Conservation (phyloP, 225 moss, liverwort and hornwort species). For the Takakia lepidozioides region DNA sequence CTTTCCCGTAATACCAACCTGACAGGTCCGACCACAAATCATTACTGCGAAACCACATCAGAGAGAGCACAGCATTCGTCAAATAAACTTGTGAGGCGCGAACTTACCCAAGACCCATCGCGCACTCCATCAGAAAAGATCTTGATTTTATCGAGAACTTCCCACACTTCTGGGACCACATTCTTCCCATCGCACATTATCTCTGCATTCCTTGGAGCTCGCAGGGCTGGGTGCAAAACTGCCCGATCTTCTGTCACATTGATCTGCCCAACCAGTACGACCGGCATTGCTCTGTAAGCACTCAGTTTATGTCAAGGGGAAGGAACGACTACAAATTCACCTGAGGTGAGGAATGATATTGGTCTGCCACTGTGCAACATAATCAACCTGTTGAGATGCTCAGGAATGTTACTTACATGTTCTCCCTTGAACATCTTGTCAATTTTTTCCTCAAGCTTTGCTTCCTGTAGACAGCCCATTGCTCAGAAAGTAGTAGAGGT, state of each 20-base stretch:
- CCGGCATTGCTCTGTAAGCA: too few species aligned
- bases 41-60: too few species aligned
- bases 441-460: constrained; percentile 74
- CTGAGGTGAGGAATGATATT: too few species aligned
- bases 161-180: constrained; percentile 88
- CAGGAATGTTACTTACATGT: too few species aligned
- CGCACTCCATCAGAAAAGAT: constrained; percentile 82
- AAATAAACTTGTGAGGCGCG: not conserved
- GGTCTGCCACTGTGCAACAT: too few species aligned
- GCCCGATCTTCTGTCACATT: constrained; percentile 83
- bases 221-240: constrained; percentile 75
- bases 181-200: constrained; percentile 78
- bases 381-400: too few species aligned
- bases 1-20: constrained; percentile 87
- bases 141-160: constrained; percentile 83
- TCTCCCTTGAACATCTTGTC: constrained; percentile 75
- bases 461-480: too few species aligned
- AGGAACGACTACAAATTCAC: too few species aligned
- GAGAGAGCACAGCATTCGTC: too few species aligned
- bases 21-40: too few species aligned
- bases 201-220: constrained; percentile 65
- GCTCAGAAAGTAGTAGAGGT: too few species aligned
- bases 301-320: too few species aligned
- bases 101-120: constrained; percentile 69
- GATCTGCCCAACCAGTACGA: constrained; percentile 55